phyloP scores from a whole-genome alignment of 208 protist genomes.

The Naegleria gruberi region DNA sequence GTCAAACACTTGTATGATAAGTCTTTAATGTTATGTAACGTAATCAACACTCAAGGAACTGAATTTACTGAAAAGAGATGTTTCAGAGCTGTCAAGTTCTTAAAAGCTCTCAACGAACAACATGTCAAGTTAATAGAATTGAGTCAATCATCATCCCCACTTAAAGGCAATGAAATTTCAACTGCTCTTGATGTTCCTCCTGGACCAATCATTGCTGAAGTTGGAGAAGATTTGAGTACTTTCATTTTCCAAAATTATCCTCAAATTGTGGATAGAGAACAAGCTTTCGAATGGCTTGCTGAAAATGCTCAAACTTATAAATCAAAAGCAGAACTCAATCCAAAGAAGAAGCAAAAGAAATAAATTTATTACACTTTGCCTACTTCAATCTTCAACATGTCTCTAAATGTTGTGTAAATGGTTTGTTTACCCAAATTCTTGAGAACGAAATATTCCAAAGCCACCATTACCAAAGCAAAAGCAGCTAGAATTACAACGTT shows the following conservation, averaged over 20 bases:
- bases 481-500: background rate
- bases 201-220: background rate
- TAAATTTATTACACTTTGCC: background rate
- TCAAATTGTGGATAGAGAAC: background rate
- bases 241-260: background rate
- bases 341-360: background rate
- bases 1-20: background rate
- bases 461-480: background rate
- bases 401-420: background rate
- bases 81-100: background rate
- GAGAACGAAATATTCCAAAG: background rate
- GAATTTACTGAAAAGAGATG: background rate
- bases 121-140: background rate
- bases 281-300: background rate
- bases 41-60: background rate
- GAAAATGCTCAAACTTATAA: background rate
- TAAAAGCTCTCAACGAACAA: background rate
- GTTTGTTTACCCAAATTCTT: background rate
- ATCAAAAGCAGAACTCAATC: background rate
- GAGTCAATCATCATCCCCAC: background rate
- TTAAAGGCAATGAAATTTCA: constrained; percentile 6
- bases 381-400: background rate
- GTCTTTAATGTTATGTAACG: background rate
- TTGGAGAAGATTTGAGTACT: background rate
- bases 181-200: background rate